phyloP scores from a whole-genome alignment of 208 protist species.

The Histomonas meleagridis region DNA sequence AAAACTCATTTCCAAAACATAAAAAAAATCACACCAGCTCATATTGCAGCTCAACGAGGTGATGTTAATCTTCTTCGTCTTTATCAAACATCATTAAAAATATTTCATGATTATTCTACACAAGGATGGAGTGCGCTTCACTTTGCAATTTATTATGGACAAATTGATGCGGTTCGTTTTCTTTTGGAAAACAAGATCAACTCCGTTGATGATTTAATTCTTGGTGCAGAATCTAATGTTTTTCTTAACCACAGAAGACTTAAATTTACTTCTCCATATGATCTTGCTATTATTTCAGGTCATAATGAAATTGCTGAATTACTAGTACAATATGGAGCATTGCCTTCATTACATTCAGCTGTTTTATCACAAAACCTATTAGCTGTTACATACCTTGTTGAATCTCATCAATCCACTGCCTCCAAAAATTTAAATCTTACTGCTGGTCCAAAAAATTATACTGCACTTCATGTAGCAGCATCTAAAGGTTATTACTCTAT shows the following conservation, averaged over 20 bases:
- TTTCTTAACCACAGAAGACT: neutral
- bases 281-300: neutral
- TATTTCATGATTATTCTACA: neutral
- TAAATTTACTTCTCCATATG: neutral
- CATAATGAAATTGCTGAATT: neutral
- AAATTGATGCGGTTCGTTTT: neutral
- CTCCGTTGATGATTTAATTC: neutral
- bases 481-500: neutral
- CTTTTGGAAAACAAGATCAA: neutral
- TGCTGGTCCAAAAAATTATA: neutral
- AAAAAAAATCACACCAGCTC: neutral
- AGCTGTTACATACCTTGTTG: neutral
- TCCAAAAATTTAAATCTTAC: neutral
- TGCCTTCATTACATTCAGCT: neutral
- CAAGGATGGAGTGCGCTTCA: neutral
- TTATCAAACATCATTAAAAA: too few species aligned
- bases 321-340: neutral
- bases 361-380: neutral
- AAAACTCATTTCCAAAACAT: neutral
- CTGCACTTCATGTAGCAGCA: neutral
- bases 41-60: neutral
- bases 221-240: neutral
- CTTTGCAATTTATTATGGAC: neutral
- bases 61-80: neutral
- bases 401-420: neutral